phyloP scores from a whole-genome alignment of 148 eudicot species.

The Arbutus unedo region DNA sequence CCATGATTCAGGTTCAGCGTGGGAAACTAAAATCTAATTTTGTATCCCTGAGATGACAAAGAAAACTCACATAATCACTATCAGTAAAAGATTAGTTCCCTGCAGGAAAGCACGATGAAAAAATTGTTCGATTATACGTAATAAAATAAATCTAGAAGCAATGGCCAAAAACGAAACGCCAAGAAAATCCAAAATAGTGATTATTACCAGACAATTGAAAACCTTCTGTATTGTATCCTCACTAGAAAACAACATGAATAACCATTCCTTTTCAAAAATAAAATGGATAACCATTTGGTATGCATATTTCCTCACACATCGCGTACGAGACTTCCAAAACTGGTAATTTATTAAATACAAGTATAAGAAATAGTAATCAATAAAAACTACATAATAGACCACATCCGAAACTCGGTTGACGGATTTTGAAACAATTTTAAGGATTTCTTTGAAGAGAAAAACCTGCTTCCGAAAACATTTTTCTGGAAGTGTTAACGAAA shows the following conservation, averaged over 20 bases:
- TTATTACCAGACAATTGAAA: background rate
- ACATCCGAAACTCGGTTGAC: background rate
- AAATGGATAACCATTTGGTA: background rate
- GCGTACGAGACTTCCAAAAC: background rate
- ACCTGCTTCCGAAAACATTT: background rate
- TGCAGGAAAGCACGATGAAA: background rate
- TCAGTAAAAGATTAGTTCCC: background rate
- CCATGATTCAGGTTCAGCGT: constrained; percentile 41
- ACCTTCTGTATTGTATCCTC: background rate
- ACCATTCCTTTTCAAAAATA: background rate
- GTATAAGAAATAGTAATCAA: background rate
- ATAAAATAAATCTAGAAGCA: background rate
- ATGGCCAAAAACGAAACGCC: background rate
- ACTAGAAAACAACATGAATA: background rate
- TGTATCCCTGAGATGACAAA: constrained; percentile 35
- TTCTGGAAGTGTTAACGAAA: background rate
- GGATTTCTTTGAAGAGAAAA: background rate
- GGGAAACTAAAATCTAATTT: constrained; percentile 18
- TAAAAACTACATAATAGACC: background rate
- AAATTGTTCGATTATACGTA: background rate
- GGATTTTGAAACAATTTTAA: background rate
- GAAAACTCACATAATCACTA: background rate
- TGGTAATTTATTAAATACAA: background rate
- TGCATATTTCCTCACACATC: constrained; percentile 24
- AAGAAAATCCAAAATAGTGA: background rate